phyloP scores from a whole-genome alignment of 176 grass and related monocot species.

The Oropetium thomaeum region DNA sequence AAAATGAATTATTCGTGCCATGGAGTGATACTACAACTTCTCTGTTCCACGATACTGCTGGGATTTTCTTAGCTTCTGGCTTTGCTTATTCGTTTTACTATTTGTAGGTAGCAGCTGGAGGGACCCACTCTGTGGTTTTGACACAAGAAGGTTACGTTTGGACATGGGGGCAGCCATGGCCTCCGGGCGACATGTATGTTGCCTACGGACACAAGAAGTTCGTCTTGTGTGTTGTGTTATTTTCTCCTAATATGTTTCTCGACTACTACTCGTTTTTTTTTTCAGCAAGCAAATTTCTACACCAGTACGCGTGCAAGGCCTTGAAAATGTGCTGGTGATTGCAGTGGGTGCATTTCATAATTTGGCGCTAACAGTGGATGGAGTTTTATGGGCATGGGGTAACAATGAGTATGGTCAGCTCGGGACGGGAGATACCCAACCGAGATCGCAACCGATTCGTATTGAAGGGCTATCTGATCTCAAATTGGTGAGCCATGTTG shows the following conservation, averaged over 20 bases:
- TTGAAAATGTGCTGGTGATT: constrained; percentile 71
- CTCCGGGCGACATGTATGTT: constrained; percentile 92
- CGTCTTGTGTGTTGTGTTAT: not conserved
- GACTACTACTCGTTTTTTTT: not conserved
- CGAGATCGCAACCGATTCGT: constrained; percentile 74
- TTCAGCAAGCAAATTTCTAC: constrained; percentile 89
- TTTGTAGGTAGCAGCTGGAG: constrained; percentile 90
- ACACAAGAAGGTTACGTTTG: constrained; percentile 93
- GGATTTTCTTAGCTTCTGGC: not conserved
- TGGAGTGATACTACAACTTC: not conserved
- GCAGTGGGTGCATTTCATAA: constrained; percentile 99
- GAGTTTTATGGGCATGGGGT: constrained; percentile 94
- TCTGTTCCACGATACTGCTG: not conserved
- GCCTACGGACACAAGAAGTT: constrained; percentile 11
- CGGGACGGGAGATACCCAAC: constrained; percentile 90
- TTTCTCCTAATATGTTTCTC: constrained; percentile 15
- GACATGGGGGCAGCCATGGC: constrained; percentile 99
- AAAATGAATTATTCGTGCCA: not conserved
- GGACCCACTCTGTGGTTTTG: constrained; percentile 90
- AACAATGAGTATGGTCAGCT: constrained; percentile 97
- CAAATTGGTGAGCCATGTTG: constrained; percentile 54
- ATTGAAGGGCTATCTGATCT: constrained; percentile 74
- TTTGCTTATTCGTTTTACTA: constrained; percentile 28
- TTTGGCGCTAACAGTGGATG: constrained; percentile 76
- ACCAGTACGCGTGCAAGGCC: constrained; percentile 86